Evolutionary conservation across 805 yeast genomes (phyloP), one percentile per base, ranked within the genome.

Genomic region (Schizosaccharomyces octosporus): DNA sequence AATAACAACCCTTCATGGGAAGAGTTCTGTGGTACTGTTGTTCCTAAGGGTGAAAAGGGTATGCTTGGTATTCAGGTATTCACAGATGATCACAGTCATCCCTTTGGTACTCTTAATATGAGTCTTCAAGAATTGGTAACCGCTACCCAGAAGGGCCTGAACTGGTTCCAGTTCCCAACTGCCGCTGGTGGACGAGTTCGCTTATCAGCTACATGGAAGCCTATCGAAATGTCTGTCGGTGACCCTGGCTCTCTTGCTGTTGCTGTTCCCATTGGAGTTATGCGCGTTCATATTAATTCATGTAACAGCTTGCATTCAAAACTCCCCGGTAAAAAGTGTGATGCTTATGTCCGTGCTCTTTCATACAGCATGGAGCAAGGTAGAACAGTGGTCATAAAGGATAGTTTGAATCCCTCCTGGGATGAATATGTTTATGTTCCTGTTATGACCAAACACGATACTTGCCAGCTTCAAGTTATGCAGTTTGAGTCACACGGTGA

Each of bases 241-340:
- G 84, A 84, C 19, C 72, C 81, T 48, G 86, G 87, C 64, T 73
- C 85, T 27, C 81, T 83, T 66, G 93, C 90, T 61, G 90, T 88
- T 73, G 81, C 87, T n/a, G 87, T 87, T 63, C 98, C 98, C 60
- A 83, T 90, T 69, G 98, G 99, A 69, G 90, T 85, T 42, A 78
- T 89, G 5, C 81, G 97, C 68, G 76, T 93, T 63, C 67, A 70
- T 60, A 71, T 93, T 63, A 79, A 79, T 65, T 78, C 78, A 64
- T 97, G 94, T 55, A 79, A 77, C 62, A 84, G 81, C 64, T 78
- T 93, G 68, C 79, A 84, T 63, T 90, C 93, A 72, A 77, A 89
- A 72, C 84, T 80, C 62, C 60, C 24, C 36, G 61, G 61, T 21
- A 97, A 97, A 63, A 86, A 82, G 67, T 81, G 88, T 69, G 97